A percentile compares a stretch with the other conserved stretches of the same genome.
Evolutionary conservation across 2,329 filamentous ascomycete species (phyloP).

Genomic region (Alternaria brassicicola): DNA sequence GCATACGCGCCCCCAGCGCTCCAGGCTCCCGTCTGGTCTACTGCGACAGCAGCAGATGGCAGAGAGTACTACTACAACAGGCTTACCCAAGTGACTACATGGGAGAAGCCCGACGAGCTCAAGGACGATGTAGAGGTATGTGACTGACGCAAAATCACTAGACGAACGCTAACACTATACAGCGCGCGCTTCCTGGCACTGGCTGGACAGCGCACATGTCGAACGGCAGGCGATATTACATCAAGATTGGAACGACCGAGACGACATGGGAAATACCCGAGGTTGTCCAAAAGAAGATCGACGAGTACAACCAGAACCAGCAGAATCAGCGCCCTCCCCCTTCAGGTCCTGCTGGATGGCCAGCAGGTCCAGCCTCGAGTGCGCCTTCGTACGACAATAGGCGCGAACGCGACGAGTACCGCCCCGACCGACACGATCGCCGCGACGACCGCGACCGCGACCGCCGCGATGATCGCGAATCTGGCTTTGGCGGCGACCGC

Average conservation of each 20-base stretch:
- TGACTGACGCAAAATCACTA: background rate
- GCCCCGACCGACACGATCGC: conserved; percentile 36
- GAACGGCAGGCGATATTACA: conserved; percentile 90
- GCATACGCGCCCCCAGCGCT: conserved; percentile 56
- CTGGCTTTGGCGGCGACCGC: conserved; percentile 50
- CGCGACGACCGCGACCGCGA: conserved; percentile 51
- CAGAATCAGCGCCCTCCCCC: conserved; percentile 52
- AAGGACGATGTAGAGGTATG: conserved; percentile 81
- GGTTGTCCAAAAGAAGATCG: conserved; percentile 72
- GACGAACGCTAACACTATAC: conserved; percentile 23
- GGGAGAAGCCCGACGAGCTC: conserved; percentile 90
- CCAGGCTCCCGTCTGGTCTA: conserved; percentile 68
- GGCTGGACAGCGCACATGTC: conserved; percentile 88
- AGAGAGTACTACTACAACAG: conserved; percentile 91
- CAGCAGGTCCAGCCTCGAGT: conserved; percentile 59
- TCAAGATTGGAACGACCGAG: conserved; percentile 87
- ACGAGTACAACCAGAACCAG: conserved; percentile 65
- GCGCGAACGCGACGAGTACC: conserved; percentile 40
- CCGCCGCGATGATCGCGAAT: conserved; percentile 53
- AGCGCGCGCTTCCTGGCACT: conserved; percentile 81
- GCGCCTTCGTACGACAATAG: conserved; percentile 51
- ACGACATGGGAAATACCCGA: conserved; percentile 96
- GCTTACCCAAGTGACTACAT: conserved; percentile 85
- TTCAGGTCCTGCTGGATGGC: conserved; percentile 58
- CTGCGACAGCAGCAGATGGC: conserved; percentile 80